Conservation (phyloP, 2,329 filamentous ascomycete genomes). For the Botrytis byssoidea region DNA sequence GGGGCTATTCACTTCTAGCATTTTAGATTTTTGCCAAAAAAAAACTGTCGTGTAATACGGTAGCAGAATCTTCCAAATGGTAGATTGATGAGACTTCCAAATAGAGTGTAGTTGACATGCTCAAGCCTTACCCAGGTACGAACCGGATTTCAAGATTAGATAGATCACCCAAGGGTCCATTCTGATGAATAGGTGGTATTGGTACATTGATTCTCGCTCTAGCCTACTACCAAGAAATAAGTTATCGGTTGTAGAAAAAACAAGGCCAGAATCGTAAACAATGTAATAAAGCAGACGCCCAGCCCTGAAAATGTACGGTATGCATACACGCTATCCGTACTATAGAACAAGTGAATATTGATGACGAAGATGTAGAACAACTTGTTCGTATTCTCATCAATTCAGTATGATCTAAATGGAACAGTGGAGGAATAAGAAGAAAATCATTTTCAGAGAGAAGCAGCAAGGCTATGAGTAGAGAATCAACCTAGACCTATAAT, state of each 20-base stretch:
- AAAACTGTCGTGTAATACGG: too few relatives aligned
- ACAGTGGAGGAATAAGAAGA: neutral
- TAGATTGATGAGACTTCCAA: too few relatives aligned
- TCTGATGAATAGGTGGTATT: neutral
- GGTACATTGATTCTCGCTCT: neutral
- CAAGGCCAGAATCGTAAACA: neutral
- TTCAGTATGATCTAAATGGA: neutral
- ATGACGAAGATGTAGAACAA: neutral
- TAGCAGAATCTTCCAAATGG: too few relatives aligned
- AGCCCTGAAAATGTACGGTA: neutral
- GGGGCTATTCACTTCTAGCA: too few relatives aligned
- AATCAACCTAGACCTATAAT: neutral
- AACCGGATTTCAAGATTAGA: too few relatives aligned
- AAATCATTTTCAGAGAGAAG: neutral
- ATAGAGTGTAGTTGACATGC: too few relatives aligned
- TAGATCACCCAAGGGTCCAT: accelerated
- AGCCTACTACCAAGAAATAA: neutral
- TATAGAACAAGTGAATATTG: neutral
- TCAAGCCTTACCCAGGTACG: too few relatives aligned
- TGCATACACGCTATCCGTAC: neutral
- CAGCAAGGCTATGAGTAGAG: neutral
- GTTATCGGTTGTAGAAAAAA: neutral
- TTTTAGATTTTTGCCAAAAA: too few relatives aligned
- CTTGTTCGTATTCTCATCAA: accelerated
- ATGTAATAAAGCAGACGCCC: neutral